Percentiles rank a stretch among this genome's conserved stretches.
Conservation (phyloP, 139 green algal species). For the Diplosphaera chodatii region DNA sequence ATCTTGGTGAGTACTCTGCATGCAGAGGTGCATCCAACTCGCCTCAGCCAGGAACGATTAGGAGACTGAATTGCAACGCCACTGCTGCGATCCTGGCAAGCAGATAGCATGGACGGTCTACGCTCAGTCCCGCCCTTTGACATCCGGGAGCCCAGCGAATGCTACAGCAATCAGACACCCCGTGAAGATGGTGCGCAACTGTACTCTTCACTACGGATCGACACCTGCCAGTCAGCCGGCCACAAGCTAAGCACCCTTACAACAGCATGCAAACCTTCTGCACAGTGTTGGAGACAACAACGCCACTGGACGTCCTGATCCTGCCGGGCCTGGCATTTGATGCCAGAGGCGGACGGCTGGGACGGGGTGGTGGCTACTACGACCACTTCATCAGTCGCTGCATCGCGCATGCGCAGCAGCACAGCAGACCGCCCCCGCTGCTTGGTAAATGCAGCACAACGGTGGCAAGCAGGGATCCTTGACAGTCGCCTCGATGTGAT, state of each 20-base stretch:
- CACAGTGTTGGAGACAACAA: constrained; percentile 14
- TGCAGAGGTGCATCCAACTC: too few species aligned
- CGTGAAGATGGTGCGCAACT: constrained; percentile 45
- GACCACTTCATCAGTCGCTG: constrained; percentile 44
- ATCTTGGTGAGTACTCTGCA: constrained; percentile 39
- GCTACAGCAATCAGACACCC: constrained; percentile 34
- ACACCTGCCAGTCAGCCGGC: too few species aligned
- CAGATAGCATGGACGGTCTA: constrained; percentile 41
- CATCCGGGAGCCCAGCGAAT: constrained; percentile 56
- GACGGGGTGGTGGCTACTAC: constrained; percentile 69
- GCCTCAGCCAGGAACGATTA: too few species aligned
- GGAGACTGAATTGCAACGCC: too few species aligned
- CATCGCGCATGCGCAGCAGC: constrained; percentile 1
- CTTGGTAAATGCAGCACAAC: constrained; percentile 24
- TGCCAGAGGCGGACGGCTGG: constrained; percentile 42
- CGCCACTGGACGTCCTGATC: constrained; percentile 60
- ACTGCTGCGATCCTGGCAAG: too few species aligned
- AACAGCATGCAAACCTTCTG: too few species aligned
- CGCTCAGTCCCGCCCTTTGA: constrained; percentile 60
- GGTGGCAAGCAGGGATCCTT: too few species aligned
- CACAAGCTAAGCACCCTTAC: too few species aligned
- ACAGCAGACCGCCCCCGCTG: constrained; percentile 26
- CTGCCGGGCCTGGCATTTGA: constrained; percentile 79
- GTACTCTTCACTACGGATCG: too few species aligned
- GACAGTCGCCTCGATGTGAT: not conserved